These are phyloP conservation scores for Aspergillus sp. DNA, from an alignment of 2,329 filamentous ascomycete species.

Conservation along the genomic window DNA sequence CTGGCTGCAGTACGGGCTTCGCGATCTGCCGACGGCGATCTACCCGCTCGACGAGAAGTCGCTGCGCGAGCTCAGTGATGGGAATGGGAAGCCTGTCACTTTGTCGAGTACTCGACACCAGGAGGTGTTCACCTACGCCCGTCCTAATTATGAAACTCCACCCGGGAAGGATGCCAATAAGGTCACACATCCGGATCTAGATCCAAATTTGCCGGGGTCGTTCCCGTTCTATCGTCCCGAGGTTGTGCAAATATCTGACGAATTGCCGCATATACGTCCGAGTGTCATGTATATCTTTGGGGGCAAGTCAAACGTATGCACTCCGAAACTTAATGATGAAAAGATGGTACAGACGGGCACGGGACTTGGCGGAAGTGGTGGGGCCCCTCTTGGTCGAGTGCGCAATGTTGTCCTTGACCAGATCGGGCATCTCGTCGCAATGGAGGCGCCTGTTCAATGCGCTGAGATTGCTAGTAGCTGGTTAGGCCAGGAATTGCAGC, in stretches of 20 bases:
- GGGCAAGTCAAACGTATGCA: slow-evolving; percentile 35
- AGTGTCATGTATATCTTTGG: slow-evolving; percentile 41
- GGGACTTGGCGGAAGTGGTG: slow-evolving; percentile 35
- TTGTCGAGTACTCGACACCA: slow-evolving; percentile 75
- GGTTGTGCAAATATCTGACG: slow-evolving; percentile 28
- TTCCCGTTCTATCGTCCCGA: slow-evolving; percentile 41
- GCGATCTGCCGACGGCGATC: slow-evolving; percentile 58
- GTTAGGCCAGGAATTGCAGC: slow-evolving; percentile 48
- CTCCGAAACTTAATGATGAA: slow-evolving; percentile 30
- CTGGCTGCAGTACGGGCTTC: slow-evolving; percentile 67
- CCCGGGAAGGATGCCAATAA: slow-evolving; percentile 29
- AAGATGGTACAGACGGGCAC: slow-evolving; percentile 36
- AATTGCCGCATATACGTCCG: slow-evolving; percentile 38
- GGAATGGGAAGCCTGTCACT: slow-evolving; percentile 47
- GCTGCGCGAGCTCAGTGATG: slow-evolving; percentile 4
- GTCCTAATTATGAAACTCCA: slow-evolving; percentile 54
- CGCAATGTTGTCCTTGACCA: slow-evolving; percentile 55
- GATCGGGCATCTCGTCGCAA: slow-evolving; percentile 71
- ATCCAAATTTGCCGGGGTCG: slow-evolving; percentile 19
- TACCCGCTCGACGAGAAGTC: slow-evolving; percentile 20
- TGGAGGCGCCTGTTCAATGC: slow-evolving; percentile 64
- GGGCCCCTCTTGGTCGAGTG: slow-evolving; percentile 62
- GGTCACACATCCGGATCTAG: slow-evolving; percentile 40
- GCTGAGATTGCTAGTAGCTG: slow-evolving; percentile 54
- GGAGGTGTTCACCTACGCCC: slow-evolving; percentile 55